Percentiles rank a stretch among this genome's conserved stretches.
Conservation (phyloP, 2,329 filamentous ascomycete genomes). For the Aspergillus tamarii region DNA sequence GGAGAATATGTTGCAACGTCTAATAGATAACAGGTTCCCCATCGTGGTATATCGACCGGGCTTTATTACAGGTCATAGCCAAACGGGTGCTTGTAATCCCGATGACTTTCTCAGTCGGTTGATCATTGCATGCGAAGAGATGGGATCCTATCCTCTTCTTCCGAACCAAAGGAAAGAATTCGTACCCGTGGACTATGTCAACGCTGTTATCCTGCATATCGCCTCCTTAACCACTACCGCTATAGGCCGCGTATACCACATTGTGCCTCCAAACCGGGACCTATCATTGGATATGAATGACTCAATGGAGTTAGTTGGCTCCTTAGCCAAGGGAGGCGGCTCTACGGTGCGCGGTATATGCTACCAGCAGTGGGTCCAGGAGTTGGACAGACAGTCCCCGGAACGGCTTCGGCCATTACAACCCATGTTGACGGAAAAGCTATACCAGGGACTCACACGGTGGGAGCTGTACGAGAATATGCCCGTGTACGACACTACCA, state of each 20-base stretch:
- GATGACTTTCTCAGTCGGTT: constrained; percentile 86
- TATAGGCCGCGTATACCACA: constrained; percentile 24
- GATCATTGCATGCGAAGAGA: constrained; percentile 77
- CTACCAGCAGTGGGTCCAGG: constrained; percentile 23
- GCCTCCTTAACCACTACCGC: constrained; percentile 11
- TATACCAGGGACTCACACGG: constrained; percentile 22
- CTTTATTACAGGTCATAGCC: constrained; percentile 74
- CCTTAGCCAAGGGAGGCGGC: neutral
- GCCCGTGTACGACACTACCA: constrained; percentile 22
- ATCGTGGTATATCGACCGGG: constrained; percentile 77
- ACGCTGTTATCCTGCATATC: constrained; percentile 24
- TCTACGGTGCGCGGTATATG: constrained; percentile 2
- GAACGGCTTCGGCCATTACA: constrained; percentile 18
- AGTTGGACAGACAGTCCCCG: constrained; percentile 8
- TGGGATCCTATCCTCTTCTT: constrained; percentile 47
- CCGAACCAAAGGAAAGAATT: constrained; percentile 31
- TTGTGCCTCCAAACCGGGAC: constrained; percentile 24
- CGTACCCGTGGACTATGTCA: constrained; percentile 32
- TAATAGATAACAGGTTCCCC: constrained; percentile 70
- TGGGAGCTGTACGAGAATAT: constrained; percentile 33
- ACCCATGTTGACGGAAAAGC: constrained; percentile 30
- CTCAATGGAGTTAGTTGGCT: constrained; percentile 3
- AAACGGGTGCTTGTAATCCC: constrained; percentile 65
- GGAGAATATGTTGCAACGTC: constrained; percentile 69
- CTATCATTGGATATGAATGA: constrained; percentile 17